Evolutionary conservation across 345 rosid genomes (phyloP), one percentile per base, ranked within the genome.

Genomic region (Eucalyptus shirleyi): DNA sequence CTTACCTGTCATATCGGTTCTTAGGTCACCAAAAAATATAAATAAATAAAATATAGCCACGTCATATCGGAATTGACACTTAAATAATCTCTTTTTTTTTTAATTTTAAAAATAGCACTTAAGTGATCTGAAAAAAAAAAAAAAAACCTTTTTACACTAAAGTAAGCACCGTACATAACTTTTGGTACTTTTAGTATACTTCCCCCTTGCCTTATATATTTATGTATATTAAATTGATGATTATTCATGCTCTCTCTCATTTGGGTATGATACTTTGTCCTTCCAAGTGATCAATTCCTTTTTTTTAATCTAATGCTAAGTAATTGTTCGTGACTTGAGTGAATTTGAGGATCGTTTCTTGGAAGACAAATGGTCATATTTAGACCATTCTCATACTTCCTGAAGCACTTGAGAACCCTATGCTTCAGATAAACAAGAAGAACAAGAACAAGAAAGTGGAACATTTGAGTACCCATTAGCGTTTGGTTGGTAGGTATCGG

Each of bases 101-200:
- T 15, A 2, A 5, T 50, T 50, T 50, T 50, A 15, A 15, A 19
- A 53, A 1, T 53, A 53, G 59, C 11, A 53, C 11, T 53, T 53
- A 53, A 53, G 59, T 53, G 5, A 53, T 53, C 0, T 21, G 0
- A 8, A 53, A 53, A n/a, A n/a, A n/a, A n/a, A n/a, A n/a, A n/a
- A n/a, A n/a, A n/a, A 53, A 53, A 53, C 4, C 0, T 6, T 51
- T 18, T 21, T 4, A 3, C 0, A 53, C 4, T 53, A 19, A 19
- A 53, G 0, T 4, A 21, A 53, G 5, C 1, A 5, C 0, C 0
- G 1, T 1, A 53, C 5, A 53, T 0, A 21, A 53, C 1, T 53
- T 53, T 53, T 21, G 1, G 2, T 5, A 53, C 26, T 53, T 53
- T 2, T 53, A 53, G 0, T 21, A 0, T 53, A 53, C 11, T 53